These are phyloP conservation scores for Cicer cuneatum DNA, from an alignment of 306 rosid species.

Conservation along the genomic window DNA sequence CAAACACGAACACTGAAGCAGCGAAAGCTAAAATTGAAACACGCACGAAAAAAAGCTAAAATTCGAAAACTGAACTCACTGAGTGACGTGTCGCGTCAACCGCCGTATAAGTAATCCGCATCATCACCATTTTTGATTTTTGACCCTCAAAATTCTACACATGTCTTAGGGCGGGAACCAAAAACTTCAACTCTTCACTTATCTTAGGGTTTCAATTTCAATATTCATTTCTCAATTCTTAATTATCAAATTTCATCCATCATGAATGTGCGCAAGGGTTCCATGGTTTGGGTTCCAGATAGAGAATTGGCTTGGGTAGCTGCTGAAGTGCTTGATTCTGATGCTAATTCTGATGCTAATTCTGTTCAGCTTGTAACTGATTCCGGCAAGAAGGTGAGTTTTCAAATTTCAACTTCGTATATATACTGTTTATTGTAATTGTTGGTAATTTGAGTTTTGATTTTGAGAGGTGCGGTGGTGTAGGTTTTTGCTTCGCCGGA, in stretches of 20 bases:
- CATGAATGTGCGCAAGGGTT: slow-evolving; percentile 78
- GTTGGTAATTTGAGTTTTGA: background rate
- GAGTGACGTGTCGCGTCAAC: slow-evolving; percentile 57
- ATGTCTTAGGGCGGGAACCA: slow-evolving; percentile 85
- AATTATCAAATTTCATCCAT: slow-evolving; percentile 26
- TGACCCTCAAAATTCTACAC: slow-evolving; percentile 40
- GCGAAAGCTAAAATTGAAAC: slow-evolving; percentile 6
- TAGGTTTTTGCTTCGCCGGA: slow-evolving; percentile 66
- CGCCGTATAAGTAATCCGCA: slow-evolving; percentile 47
- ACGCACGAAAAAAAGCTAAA: background rate
- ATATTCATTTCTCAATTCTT: background rate
- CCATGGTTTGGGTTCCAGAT: slow-evolving; percentile 91
- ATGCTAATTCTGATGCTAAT: slow-evolving; percentile 54
- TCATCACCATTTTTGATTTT: slow-evolving; percentile 53
- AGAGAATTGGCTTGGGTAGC: slow-evolving; percentile 71
- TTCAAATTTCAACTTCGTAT: background rate
- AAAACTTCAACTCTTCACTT: slow-evolving; percentile 40
- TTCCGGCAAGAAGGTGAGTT: slow-evolving; percentile 78
- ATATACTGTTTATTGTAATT: background rate
- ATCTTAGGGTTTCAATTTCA: slow-evolving; percentile 60
- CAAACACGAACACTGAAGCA: background rate
- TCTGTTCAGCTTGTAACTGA: slow-evolving; percentile 53
- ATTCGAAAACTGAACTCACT: background rate
- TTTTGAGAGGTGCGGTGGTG: slow-evolving; percentile 25
- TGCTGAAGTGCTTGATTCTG: slow-evolving; percentile 69